phyloP scores from a whole-genome alignment of 2,329 filamentous ascomycete species.

The Zasmidium citrigriseum region DNA sequence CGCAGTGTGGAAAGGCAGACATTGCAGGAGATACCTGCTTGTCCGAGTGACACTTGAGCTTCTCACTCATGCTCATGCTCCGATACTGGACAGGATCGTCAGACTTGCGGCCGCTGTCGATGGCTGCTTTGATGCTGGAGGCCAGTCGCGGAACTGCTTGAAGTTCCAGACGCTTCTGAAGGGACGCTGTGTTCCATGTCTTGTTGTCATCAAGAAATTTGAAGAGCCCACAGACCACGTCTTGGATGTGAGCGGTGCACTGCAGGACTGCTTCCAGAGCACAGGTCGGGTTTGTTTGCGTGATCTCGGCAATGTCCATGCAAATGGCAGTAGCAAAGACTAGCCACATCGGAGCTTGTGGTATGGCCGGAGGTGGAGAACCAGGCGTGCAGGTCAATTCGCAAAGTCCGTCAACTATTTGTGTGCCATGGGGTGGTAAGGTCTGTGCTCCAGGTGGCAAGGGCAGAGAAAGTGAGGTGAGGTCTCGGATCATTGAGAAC shows the following conservation, averaged over 20 bases:
- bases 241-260: neutral
- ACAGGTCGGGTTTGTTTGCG: neutral
- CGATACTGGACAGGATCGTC: neutral
- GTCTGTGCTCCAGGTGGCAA: too few species aligned
- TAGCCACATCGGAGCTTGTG: slow-evolving; percentile 3
- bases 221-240: neutral
- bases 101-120: neutral
- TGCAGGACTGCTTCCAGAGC: neutral
- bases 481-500: neutral
- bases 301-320: slow-evolving; percentile 4
- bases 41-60: neutral
- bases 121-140: neutral
- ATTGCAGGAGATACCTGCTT: neutral
- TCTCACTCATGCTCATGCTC: neutral
- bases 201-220: neutral
- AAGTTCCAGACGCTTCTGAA: neutral
- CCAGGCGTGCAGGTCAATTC: too few species aligned
- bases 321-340: neutral
- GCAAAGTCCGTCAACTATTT: neutral
- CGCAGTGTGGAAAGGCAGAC: neutral
- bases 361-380: neutral
- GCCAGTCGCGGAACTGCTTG: neutral
- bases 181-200: neutral
- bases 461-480: too few species aligned
- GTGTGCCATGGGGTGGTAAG: neutral